phyloP scores from a whole-genome alignment of 2,329 filamentous ascomycete species.

The Aspergillus pseudonomiae region DNA sequence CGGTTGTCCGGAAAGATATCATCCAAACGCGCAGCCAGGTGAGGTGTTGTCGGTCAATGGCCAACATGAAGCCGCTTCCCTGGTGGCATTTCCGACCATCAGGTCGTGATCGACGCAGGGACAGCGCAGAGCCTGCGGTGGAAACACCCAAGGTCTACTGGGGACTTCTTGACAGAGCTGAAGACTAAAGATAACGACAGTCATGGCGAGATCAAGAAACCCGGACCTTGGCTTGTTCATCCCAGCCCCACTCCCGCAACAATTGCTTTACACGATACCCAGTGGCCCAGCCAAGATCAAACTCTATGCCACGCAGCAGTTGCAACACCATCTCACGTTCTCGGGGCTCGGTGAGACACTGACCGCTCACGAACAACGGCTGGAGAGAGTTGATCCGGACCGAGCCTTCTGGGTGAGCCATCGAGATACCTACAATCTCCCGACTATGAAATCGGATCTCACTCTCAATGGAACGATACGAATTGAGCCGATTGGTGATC shows the following conservation, averaged over 20 bases:
- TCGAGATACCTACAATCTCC: constrained; percentile 64
- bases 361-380: constrained; percentile 64
- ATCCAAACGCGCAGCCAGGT: not conserved
- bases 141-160: not conserved
- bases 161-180: not conserved
- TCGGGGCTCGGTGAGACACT: constrained; percentile 58
- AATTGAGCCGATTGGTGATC: constrained; percentile 57
- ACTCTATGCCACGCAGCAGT: constrained; percentile 61
- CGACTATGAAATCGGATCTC: constrained; percentile 61
- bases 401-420: constrained; percentile 60
- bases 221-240: constrained; percentile 19
- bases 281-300: constrained; percentile 67
- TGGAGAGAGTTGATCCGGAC: constrained; percentile 64
- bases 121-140: not conserved
- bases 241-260: constrained; percentile 44
- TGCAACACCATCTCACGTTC: constrained; percentile 60
- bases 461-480: constrained; percentile 60
- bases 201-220: constrained; percentile 10
- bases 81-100: not conserved
- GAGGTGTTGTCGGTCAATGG: not conserved
- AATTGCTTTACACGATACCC: constrained; percentile 62
- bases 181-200: not conserved
- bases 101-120: not conserved
- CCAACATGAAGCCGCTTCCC: not conserved
- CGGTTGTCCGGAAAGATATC: too few relatives aligned